Base-by-base conservation (phyloP, 495 filamentous ascomycete genomes). In the Hypoxylon fuscum region DNA sequence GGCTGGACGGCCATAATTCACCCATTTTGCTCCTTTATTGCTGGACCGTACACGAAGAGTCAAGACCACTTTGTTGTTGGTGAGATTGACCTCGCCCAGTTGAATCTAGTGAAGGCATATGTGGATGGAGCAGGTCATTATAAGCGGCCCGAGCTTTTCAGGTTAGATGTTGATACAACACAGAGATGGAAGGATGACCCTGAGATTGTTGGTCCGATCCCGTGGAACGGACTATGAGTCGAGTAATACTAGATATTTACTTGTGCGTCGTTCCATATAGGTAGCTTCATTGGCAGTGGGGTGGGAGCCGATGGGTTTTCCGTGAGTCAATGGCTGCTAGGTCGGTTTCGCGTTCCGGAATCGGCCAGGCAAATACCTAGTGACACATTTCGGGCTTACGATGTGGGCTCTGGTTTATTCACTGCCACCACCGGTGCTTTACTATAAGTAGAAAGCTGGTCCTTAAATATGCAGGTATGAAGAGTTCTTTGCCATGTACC, bases 91-190 rank as follows among this genome's bases (percentile, higher is more conserved):
- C 65, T 79, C n/a, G 48, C 62, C 27, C 64, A 75, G 41, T 44
- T 78, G 45, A 65, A 67, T 25, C 43, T 47, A 8, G 74, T 76
- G 9, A 79, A 79, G 60, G 68, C 73, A 5, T 79, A 72, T 66
- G 61, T 78, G 15, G 76, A 78, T 62, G 73, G 71, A 0, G 62
- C 43, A 11, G 75, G 76, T 3, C 74, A 77, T 56, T 79, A 79
- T 55, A 70, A 73, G 45, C 61, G 77, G 22, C 76, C 75, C 2
- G 76, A 78, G 49, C 59, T 79, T 9, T 62, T 79, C 44, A 55
- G 67, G 32, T 72, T 72, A 42, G 50, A 64, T 12, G 62, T 74
- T 18, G 70, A 78, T 64, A 57, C 29, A 44, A 55, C 60, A 46
- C 57, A 68, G 50, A 42, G 60, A 17, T 77, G 74, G 77, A 68